Evolutionary conservation across 192 early-diverging fungal genomes (phyloP).

Genomic region (Coemansia sp.): DNA sequence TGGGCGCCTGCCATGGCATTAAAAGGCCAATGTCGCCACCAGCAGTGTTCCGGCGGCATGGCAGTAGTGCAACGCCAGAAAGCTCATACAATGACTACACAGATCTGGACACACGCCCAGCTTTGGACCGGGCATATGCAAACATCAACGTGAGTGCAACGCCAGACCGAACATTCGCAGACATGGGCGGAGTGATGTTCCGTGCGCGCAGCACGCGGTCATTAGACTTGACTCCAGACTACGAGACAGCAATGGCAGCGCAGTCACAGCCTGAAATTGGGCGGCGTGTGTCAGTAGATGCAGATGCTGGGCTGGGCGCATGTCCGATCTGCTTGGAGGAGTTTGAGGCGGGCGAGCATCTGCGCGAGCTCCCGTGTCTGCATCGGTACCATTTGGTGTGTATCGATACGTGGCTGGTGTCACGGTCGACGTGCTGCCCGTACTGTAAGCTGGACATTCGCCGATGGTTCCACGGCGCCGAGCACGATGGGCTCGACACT

Average conservation of each 20-base stretch:
- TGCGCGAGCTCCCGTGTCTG: constrained; percentile 65
- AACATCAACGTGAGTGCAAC: not conserved
- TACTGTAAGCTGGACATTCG: constrained; percentile 55
- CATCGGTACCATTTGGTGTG: constrained; percentile 70
- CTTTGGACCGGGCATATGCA: not conserved
- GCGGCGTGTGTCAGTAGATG: constrained; percentile 21
- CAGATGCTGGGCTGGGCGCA: constrained; percentile 33
- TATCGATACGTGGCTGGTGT: constrained; percentile 64
- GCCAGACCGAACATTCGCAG: not conserved
- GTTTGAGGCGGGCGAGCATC: constrained; percentile 62
- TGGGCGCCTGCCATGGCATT: not conserved
- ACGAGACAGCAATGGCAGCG: not conserved
- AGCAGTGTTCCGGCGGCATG: constrained; percentile 26
- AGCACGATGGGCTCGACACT: constrained; percentile 18
- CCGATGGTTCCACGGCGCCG: constrained; percentile 52
- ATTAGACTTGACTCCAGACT: constrained; percentile 18
- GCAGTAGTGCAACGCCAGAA: constrained; percentile 22
- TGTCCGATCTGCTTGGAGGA: constrained; percentile 73
- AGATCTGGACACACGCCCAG: not conserved
- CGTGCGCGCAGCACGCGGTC: constrained; percentile 33
- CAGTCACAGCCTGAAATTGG: constrained; percentile 44
- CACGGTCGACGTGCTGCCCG: constrained; percentile 54
- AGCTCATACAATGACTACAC: not conserved
- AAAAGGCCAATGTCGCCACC: constrained; percentile 17
- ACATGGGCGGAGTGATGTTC: constrained; percentile 23